phyloP scores from a whole-genome alignment of 768 basidiomycete species.

The Suillus brevipes region DNA sequence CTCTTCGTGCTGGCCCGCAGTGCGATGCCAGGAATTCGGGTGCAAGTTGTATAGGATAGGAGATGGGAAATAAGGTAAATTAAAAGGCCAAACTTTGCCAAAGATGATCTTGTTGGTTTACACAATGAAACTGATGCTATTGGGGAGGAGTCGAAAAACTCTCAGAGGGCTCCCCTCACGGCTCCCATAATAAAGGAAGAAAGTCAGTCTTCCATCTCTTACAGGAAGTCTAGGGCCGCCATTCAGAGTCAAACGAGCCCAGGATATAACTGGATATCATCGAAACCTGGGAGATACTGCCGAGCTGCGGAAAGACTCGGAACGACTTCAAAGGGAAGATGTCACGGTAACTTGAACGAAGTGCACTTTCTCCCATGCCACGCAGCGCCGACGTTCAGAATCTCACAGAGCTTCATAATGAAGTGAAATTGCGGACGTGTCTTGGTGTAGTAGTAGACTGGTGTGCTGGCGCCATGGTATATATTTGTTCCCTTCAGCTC shows the following conservation, averaged over 20 bases:
- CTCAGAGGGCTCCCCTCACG: neutral
- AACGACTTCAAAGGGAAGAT: neutral
- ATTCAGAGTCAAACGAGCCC: neutral
- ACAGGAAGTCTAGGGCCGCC: neutral
- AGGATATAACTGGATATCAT: neutral
- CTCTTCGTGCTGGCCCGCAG: neutral
- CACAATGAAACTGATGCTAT: neutral
- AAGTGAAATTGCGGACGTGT: neutral
- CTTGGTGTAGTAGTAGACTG: neutral
- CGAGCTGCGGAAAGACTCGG: neutral
- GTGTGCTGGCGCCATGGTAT: conserved; percentile 1
- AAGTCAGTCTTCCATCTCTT: neutral
- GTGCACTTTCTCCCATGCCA: neutral
- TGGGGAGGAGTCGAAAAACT: neutral
- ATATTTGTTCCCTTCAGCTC: neutral
- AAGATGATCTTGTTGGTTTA: neutral
- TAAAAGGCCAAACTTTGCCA: neutral
- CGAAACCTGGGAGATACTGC: neutral
- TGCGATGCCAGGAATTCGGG: neutral
- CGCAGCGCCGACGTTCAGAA: neutral
- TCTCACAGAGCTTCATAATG: neutral
- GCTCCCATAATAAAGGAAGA: neutral
- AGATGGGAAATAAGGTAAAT: neutral
- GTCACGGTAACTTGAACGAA: neutral
- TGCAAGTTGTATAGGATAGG: neutral